Percentiles rank a stretch among this genome's conserved stretches.
Conservation (phyloP, 768 basidiomycete genomes). For the Tricholoma sp. region DNA sequence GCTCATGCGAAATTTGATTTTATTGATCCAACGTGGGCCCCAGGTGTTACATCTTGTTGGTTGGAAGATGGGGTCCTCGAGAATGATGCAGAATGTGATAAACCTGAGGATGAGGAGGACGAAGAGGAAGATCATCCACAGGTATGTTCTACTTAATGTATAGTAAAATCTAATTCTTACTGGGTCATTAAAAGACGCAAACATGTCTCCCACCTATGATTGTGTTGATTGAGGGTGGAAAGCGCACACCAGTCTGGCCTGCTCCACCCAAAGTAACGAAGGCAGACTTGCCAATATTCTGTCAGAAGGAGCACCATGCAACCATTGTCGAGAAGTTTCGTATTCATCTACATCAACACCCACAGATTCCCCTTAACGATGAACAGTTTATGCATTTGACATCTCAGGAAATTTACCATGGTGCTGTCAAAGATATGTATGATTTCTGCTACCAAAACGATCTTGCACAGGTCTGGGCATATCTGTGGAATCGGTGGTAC, state of each 20-base stretch:
- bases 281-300: slow-evolving; percentile 9
- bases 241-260: slow-evolving; percentile 11
- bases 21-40: slow-evolving; percentile 22
- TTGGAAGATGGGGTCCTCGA: slow-evolving; percentile 11
- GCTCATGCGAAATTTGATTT: slow-evolving; percentile 16
- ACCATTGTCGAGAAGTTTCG: slow-evolving; percentile 13
- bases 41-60: slow-evolving; percentile 11
- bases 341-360: slow-evolving; percentile 17
- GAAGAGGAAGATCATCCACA: neutral
- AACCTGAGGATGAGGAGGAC: slow-evolving; percentile 3
- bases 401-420: slow-evolving; percentile 5
- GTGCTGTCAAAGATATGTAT: slow-evolving; percentile 18
- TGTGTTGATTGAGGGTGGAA: slow-evolving; percentile 2
- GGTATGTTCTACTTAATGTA: neutral
- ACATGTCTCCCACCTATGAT: slow-evolving; percentile 12
- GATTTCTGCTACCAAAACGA: slow-evolving; percentile 16
- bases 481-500: slow-evolving; percentile 27
- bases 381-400: slow-evolving; percentile 1
- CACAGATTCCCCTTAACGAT: slow-evolving; percentile 13
- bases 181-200: neutral
- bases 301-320: slow-evolving; percentile 9
- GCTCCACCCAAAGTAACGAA: slow-evolving; percentile 8
- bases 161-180: neutral
- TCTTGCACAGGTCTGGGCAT: slow-evolving; percentile 23
- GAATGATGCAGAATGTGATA: slow-evolving; percentile 5